phyloP scores from a whole-genome alignment of 345 rosid species.

The Noccaea caerulescens region DNA sequence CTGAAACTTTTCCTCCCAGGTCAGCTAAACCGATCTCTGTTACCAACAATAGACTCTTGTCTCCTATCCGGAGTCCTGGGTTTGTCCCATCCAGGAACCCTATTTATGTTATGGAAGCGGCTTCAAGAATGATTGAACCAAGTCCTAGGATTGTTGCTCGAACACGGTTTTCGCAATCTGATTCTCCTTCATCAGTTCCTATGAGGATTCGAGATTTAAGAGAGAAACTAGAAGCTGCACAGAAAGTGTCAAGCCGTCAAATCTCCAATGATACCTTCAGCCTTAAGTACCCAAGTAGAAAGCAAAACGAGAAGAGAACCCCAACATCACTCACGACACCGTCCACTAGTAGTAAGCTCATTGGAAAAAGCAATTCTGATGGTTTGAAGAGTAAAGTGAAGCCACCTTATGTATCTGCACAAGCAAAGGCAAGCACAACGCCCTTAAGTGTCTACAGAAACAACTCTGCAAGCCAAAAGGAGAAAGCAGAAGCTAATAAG shows the following conservation, averaged over 20 bases:
- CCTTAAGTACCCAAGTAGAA: slow-evolving; percentile 46
- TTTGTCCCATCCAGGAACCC: slow-evolving; percentile 56
- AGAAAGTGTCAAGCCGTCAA: slow-evolving; percentile 52
- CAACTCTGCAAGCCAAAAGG: slow-evolving; percentile 52
- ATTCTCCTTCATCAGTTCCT: slow-evolving; percentile 66
- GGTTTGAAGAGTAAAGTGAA: slow-evolving; percentile 53
- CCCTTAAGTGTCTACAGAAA: slow-evolving; percentile 38
- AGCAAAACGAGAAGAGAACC: slow-evolving; percentile 46
- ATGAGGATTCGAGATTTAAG: slow-evolving; percentile 73
- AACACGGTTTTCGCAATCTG: slow-evolving; percentile 49
- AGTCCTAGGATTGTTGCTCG: slow-evolving; percentile 56
- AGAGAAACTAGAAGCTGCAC: slow-evolving; percentile 73
- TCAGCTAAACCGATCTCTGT: slow-evolving; percentile 66
- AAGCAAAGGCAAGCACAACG: slow-evolving; percentile 50
- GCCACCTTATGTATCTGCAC: slow-evolving; percentile 47
- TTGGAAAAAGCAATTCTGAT: slow-evolving; percentile 46
- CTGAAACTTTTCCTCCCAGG: slow-evolving; percentile 77
- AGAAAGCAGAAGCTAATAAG: slow-evolving; percentile 51
- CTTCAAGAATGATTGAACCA: slow-evolving; percentile 80
- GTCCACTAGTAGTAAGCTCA: slow-evolving; percentile 36
- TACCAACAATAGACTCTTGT: slow-evolving; percentile 69
- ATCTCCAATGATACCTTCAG: slow-evolving; percentile 39
- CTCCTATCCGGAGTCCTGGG: slow-evolving; percentile 75
- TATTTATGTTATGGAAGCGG: slow-evolving; percentile 73
- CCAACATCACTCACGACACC: slow-evolving; percentile 27